phyloP scores from a whole-genome alignment of 352 stramenopile species.

The Elongisporangium anandrum region DNA sequence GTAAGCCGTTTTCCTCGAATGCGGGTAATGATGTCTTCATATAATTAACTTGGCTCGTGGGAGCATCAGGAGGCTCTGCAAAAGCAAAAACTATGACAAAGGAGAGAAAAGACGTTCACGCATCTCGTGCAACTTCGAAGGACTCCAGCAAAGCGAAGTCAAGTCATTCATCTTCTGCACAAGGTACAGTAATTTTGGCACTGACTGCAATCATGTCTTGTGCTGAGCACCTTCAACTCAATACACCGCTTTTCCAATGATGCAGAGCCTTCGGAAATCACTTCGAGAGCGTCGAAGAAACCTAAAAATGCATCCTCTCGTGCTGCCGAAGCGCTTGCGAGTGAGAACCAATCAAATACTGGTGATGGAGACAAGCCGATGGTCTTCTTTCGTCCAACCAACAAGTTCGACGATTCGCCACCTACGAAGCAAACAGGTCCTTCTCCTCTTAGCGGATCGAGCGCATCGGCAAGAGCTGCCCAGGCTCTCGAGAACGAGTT shows the following conservation, averaged over 20 bases:
- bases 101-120: no score
- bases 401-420: constrained; percentile 8
- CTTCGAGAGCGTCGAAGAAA: background rate
- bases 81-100: no score
- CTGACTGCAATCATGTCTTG: background rate
- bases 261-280: background rate
- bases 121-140: no score
- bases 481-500: background rate
- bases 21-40: no score
- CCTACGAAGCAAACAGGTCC: background rate
- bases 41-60: no score
- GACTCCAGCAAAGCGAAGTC: no score
- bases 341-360: background rate
- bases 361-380: background rate
- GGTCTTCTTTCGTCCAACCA: constrained; percentile 5
- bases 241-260: background rate
- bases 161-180: background rate
- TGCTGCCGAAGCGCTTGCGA: no score
- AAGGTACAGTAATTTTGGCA: background rate
- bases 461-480: background rate
- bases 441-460: background rate
- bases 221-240: background rate
- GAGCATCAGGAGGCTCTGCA: no score
- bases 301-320: background rate
- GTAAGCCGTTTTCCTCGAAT: no score